Evolutionary conservation across 2,329 filamentous ascomycete genomes (phyloP).

Genomic region (Aspergillus terreus): DNA sequence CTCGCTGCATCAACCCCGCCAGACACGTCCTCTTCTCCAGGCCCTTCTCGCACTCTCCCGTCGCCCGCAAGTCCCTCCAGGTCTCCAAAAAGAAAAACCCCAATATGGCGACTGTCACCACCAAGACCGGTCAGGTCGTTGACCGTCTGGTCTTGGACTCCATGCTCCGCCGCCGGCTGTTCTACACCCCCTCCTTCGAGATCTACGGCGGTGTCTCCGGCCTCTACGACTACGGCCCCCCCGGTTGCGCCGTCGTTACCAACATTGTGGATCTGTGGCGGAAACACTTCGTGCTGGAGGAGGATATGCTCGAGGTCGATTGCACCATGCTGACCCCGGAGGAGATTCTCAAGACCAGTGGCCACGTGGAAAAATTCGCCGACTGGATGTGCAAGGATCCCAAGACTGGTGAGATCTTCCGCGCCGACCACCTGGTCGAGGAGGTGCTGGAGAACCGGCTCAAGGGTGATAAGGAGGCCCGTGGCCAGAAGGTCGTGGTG

Average conservation of each 20-base stretch:
- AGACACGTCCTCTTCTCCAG: conserved; percentile 15
- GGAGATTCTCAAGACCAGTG: conserved; percentile 89
- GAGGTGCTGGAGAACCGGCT: conserved; percentile 83
- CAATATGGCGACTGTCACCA: conserved; percentile 63
- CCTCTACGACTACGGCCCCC: conserved; percentile 90
- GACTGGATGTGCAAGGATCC: conserved; percentile 99
- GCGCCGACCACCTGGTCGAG: conserved; percentile 95
- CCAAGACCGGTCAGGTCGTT: conserved; percentile 84
- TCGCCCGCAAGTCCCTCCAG: conserved; percentile 26
- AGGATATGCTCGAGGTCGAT: conserved; percentile 94
- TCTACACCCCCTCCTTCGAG: conserved; percentile 94
- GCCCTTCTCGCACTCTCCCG: conserved; percentile 40
- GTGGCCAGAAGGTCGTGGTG: conserved; percentile 66
- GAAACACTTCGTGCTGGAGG: conserved; percentile 88
- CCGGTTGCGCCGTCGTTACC: conserved; percentile 78
- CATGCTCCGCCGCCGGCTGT: conserved; percentile 81
- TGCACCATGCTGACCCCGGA: conserved; percentile 91
- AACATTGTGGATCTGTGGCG: conserved; percentile 87
- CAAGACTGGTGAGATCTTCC: conserved; percentile 93
- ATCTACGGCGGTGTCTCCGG: conserved; percentile 88
- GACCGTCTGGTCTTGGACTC: conserved; percentile 78
- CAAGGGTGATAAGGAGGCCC: conserved; percentile 88
- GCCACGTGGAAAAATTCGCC: conserved; percentile 96
- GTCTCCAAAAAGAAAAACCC: conserved; percentile 32
- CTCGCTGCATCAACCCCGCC: conserved; percentile 25